These are phyloP conservation scores for Gonapodya sp. DNA, from an alignment of 192 early-diverging fungal genomes.

Conservation along the genomic window DNA sequence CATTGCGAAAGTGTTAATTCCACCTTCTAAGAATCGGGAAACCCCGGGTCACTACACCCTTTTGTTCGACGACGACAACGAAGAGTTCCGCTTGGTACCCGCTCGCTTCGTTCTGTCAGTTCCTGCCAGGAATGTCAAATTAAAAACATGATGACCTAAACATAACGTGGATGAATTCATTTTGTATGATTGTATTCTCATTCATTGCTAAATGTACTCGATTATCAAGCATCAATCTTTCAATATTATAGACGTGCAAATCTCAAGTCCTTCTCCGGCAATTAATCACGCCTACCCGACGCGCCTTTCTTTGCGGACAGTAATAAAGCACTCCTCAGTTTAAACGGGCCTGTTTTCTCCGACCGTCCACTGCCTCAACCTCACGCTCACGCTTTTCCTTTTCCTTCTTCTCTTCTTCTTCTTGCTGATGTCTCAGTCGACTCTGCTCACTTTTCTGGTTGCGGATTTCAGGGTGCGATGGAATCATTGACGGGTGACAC, in stretches of 20 bases:
- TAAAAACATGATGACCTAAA: not conserved
- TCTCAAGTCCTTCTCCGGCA: too few relatives aligned
- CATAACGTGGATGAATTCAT: too few relatives aligned
- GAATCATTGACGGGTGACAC: not conserved
- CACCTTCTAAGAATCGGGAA: not conserved
- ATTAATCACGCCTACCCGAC: too few relatives aligned
- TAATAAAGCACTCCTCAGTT: too few relatives aligned
- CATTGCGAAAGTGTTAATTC: not conserved
- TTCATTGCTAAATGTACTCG: too few relatives aligned
- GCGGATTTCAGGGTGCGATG: not conserved
- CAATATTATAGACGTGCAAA: too few relatives aligned
- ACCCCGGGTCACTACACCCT: not conserved
- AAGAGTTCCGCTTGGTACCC: not conserved
- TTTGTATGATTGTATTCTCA: too few relatives aligned
- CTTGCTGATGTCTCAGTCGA: not conserved
- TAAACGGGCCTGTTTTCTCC: not conserved
- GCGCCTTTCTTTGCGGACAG: too few relatives aligned
- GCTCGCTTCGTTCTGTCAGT: not conserved
- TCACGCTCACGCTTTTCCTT: not conserved
- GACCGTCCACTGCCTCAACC: not conserved
- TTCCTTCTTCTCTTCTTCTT: not conserved
- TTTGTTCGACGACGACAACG: slow-evolving; percentile 7
- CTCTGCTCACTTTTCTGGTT: not conserved
- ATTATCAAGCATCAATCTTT: too few relatives aligned
- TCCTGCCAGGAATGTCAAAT: not conserved